Percentiles rank a stretch among this genome's conserved stretches.
These are phyloP conservation scores for Xylariaceae sp. DNA, from an alignment of 2,329 filamentous ascomycete species.

Conservation along the genomic window DNA sequence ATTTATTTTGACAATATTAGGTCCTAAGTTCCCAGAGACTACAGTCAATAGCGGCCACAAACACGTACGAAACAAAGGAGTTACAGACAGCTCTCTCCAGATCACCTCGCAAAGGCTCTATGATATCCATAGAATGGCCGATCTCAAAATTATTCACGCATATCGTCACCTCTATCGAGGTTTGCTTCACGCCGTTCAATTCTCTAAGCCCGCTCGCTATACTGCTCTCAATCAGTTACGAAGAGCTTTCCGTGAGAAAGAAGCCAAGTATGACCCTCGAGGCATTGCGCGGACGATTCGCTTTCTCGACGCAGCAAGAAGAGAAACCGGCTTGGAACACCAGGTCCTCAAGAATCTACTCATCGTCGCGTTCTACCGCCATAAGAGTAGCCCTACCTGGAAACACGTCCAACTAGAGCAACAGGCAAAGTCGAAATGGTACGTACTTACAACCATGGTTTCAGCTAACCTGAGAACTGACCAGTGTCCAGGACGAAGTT, in stretches of 20 bases:
- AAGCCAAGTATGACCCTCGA: conserved; percentile 53
- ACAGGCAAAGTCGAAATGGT: conserved; percentile 26
- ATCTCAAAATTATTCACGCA: conserved; percentile 60
- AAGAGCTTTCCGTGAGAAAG: conserved; percentile 60
- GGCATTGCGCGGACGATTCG: conserved; percentile 69
- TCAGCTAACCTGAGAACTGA: conserved; percentile 20
- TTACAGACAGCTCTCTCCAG: too few species aligned
- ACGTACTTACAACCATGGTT: conserved; percentile 8
- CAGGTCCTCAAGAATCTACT: conserved; percentile 73
- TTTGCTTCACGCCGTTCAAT: conserved; percentile 73
- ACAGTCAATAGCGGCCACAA: too few species aligned
- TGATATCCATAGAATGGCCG: conserved; percentile 37
- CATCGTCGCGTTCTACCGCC: conserved; percentile 51
- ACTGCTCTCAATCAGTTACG: conserved; percentile 65
- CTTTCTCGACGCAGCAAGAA: conserved; percentile 71
- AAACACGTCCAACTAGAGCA: conserved; percentile 27
- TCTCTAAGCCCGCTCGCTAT: conserved; percentile 71
- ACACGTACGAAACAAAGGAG: too few species aligned
- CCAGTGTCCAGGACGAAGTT: conserved; percentile 23
- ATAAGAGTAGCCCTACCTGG: conserved; percentile 40
- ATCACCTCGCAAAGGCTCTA: background rate
- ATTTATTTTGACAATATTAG: too few species aligned
- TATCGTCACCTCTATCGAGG: conserved; percentile 74
- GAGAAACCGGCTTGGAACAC: conserved; percentile 72
- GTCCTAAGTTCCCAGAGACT: too few species aligned